These are phyloP conservation scores for Fusarium sp. DNA, from an alignment of 2,329 filamentous ascomycete genomes.

Conservation along the genomic window DNA sequence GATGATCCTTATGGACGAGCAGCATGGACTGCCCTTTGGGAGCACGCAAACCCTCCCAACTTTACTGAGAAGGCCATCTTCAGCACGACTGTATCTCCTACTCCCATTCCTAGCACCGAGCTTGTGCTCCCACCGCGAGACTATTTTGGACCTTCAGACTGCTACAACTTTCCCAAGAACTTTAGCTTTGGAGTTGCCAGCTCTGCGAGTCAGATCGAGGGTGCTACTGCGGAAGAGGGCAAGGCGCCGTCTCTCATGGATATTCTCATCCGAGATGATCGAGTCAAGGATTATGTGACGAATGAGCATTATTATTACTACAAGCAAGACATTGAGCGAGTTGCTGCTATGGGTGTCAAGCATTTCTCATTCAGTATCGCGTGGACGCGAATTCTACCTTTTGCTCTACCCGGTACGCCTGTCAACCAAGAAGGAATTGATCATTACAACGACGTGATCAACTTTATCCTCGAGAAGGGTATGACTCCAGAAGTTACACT, in stretches of 20 bases:
- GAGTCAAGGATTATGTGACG: slow-evolving; percentile 55
- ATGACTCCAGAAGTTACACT: slow-evolving; percentile 65
- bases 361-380: slow-evolving; percentile 68
- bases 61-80: slow-evolving; percentile 52
- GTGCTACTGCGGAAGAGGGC: slow-evolving; percentile 62
- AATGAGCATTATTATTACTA: slow-evolving; percentile 70
- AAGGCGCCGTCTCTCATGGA: slow-evolving; percentile 61
- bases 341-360: slow-evolving; percentile 66
- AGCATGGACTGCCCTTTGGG: slow-evolving; percentile 54
- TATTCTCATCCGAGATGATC: slow-evolving; percentile 51
- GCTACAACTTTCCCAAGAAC: slow-evolving; percentile 64
- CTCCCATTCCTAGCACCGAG: slow-evolving; percentile 67
- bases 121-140: slow-evolving; percentile 68
- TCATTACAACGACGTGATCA: slow-evolving; percentile 69
- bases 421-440: slow-evolving; percentile 66
- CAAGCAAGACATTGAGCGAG: slow-evolving; percentile 69
- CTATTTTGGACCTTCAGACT: slow-evolving; percentile 64
- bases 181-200: slow-evolving; percentile 66
- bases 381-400: slow-evolving; percentile 68
- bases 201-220: slow-evolving; percentile 62
- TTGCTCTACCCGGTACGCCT: slow-evolving; percentile 64
- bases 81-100: slow-evolving; percentile 68
- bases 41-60: slow-evolving; percentile 53
- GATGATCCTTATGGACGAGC: slow-evolving; percentile 52
- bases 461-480: slow-evolving; percentile 63